These are phyloP conservation scores for Fragosphaeria purpurea DNA, from an alignment of 2,329 filamentous ascomycete genomes.

Conservation along the genomic window DNA sequence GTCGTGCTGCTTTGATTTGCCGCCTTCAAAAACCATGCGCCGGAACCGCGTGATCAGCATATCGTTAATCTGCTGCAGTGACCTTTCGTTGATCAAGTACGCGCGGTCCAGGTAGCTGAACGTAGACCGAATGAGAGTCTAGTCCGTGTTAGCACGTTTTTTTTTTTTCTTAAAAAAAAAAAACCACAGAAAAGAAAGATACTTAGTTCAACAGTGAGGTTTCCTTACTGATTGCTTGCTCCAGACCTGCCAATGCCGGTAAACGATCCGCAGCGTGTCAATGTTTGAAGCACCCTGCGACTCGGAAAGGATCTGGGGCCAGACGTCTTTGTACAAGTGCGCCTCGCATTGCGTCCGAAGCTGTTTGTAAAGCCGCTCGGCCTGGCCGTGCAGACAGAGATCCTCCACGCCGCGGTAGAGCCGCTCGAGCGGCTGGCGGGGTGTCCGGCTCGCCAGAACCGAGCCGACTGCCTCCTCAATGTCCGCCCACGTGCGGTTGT, in stretches of 20 bases:
- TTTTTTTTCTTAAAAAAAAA: background rate
- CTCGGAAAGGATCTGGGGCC: slow-evolving; percentile 41
- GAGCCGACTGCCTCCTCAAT: slow-evolving; percentile 62
- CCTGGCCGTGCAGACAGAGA: slow-evolving; percentile 69
- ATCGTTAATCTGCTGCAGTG: slow-evolving; percentile 65
- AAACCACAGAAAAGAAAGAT: background rate
- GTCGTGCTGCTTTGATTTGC: background rate
- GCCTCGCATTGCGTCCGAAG: slow-evolving; percentile 56
- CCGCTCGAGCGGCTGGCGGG: slow-evolving; percentile 70
- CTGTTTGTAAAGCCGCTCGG: slow-evolving; percentile 55
- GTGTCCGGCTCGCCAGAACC: slow-evolving; percentile 57
- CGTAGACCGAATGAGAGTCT: slow-evolving; percentile 72
- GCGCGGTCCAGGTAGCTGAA: slow-evolving; percentile 93
- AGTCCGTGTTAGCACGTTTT: background rate
- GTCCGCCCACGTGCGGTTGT: slow-evolving; percentile 63
- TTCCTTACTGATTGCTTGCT: slow-evolving; percentile 59
- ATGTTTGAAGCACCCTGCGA: slow-evolving; percentile 46
- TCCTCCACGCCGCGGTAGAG: slow-evolving; percentile 89
- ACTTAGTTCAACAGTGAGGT: background rate
- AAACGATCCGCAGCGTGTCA: slow-evolving; percentile 48
- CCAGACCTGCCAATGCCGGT: slow-evolving; percentile 65
- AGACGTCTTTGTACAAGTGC: slow-evolving; percentile 55
- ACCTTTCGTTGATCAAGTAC: slow-evolving; percentile 67
- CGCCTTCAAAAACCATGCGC: slow-evolving; percentile 37
- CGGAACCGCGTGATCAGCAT: slow-evolving; percentile 71